Evolutionary conservation across 441 rosid species (phyloP).

Genomic region (Daphne laureola): DNA sequence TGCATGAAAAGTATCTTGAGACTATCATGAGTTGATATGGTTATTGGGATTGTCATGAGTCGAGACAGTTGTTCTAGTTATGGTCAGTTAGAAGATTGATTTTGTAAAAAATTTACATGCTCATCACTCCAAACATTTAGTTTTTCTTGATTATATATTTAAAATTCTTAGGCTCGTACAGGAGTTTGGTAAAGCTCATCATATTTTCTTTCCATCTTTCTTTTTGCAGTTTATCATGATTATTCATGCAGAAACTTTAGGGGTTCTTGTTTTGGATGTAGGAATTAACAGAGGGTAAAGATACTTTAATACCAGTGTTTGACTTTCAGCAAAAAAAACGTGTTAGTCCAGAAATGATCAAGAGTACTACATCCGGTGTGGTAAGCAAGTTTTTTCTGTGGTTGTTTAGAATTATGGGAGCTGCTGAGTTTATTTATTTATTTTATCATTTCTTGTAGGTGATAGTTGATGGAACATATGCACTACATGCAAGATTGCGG

Average conservation of each 20-base stretch:
- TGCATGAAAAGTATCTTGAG: no score
- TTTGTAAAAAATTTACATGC: no score
- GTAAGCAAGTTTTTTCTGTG: slow-evolving; percentile 32
- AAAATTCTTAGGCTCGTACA: no score
- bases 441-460: slow-evolving; percentile 38
- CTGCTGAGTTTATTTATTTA: slow-evolving; percentile 14
- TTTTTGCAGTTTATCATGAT: no score
- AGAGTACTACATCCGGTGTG: slow-evolving; percentile 70
- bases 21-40: no score
- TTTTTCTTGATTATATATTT: no score
- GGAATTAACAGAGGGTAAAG: slow-evolving; percentile 83
- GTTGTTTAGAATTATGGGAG: slow-evolving; percentile 14
- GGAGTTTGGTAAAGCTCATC: no score
- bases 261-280: slow-evolving; percentile 28
- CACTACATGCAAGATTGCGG: slow-evolving; percentile 86
- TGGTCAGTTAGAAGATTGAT: no score
- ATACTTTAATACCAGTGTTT: slow-evolving; percentile 65
- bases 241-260: not conserved
- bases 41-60: no score
- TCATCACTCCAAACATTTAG: no score
- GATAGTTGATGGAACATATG: slow-evolving; percentile 97
- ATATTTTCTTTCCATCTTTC: no score
- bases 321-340: slow-evolving; percentile 84
- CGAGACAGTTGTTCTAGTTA: no score
- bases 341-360: slow-evolving; percentile 47